Base-by-base conservation (phyloP, 2,329 filamentous ascomycete species). In the Alternaria sp. region DNA sequence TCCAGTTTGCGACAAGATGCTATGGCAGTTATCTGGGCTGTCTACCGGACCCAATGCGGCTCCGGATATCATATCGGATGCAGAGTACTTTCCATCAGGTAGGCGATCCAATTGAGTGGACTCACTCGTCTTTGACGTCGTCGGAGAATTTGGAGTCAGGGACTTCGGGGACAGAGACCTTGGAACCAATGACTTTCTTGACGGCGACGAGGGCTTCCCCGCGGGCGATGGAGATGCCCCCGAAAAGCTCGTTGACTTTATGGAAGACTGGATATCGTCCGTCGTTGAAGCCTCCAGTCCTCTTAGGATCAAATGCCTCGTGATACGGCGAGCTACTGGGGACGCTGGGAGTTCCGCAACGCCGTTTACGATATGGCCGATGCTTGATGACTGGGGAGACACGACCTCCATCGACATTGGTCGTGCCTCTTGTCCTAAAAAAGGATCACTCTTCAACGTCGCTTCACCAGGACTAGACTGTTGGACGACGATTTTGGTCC, bases 401-500 rank as follows among this genome's bases (percentile, higher is more conserved):
- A 49, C 41, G 41, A 57, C 38, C 27, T 64, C 67, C 28, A 56
- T 58, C n/a, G 38, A 65, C 45, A 49, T 44, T 43, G 57, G 30
- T 51, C 52, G 45, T 36, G 43, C 40, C n/a, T 59, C 43, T 22
- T 56, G 28, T 34, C 38, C 28, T 45, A 45, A 44, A 51, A 56
- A 40, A 57, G 30, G 60, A 44, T 44, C 44, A 65, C 52, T 62
- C 48, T 59, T 66, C 27, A 56, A 36, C 43, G 48, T 45, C 25
- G 54, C 56, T 28, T 66, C 65, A 41, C 45, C 25, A n/a, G 57
- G 65, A 46, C 49, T 63, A 40, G 57, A 64, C 48, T 77, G 81
- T 69, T 83, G 80, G 11, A 82, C 69, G 60, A 82, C 78, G 6
- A 76, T 79, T 59, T 77, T 80, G 63, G 81, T 78, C n/a, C 74